phyloP scores from a whole-genome alignment of 805 yeast genomes.

The Cyberlindnera mrakii region DNA sequence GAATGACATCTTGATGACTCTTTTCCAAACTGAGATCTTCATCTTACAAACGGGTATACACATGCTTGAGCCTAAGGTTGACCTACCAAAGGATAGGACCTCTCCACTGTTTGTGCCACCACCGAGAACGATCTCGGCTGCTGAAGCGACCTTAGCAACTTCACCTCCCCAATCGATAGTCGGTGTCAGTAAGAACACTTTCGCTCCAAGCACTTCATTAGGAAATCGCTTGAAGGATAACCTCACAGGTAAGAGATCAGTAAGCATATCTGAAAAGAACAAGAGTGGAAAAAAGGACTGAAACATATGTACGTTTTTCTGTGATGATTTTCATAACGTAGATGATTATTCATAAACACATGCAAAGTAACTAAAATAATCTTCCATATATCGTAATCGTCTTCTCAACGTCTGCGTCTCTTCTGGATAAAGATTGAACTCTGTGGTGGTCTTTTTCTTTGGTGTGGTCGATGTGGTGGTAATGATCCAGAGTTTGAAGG shows the following conservation, averaged over 20 bases:
- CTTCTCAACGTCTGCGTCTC: slow-evolving; percentile 3
- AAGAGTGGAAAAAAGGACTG: slow-evolving; percentile 10
- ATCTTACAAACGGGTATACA: slow-evolving; percentile 14
- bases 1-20: slow-evolving; percentile 9
- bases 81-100: slow-evolving; percentile 3
- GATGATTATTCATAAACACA: no score
- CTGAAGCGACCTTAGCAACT: slow-evolving; percentile 6
- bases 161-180: slow-evolving; percentile 7
- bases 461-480: slow-evolving; percentile 1
- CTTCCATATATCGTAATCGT: background rate
- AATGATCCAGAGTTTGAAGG: slow-evolving; percentile 5
- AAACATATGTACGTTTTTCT: background rate
- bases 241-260: background rate
- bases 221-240: slow-evolving; percentile 11
- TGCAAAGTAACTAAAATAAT: background rate
- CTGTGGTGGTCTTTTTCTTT: slow-evolving; percentile 7
- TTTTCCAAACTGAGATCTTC: slow-evolving; percentile 15
- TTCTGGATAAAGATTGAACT: slow-evolving; percentile 7
- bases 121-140: background rate
- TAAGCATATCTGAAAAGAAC: background rate
- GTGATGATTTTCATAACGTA: no score
- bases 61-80: slow-evolving; percentile 9
- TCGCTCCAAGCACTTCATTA: slow-evolving; percentile 1
- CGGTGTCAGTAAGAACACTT: background rate
- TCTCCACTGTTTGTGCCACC: slow-evolving; percentile 1